Evolutionary conservation across 192 early-diverging fungal species (phyloP), one percentile per base, ranked within the genome.

Genomic region (Phlyctochytrium arcticum): DNA sequence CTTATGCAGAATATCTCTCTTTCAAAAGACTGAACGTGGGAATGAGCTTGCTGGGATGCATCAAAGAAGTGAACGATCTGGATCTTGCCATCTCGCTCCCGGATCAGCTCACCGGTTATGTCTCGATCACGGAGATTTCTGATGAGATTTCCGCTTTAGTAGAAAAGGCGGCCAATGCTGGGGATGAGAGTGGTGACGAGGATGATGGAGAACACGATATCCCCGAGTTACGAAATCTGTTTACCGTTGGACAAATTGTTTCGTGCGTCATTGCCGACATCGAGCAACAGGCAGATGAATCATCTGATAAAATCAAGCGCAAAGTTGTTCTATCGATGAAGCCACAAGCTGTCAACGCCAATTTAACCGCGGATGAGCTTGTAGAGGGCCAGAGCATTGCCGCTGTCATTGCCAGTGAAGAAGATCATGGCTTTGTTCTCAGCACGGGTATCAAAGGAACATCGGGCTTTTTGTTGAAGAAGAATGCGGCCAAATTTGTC

Each of bases 361-460:
- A 85, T 71, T 71, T 95, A 30, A 74, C 76, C 30, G 55, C 69
- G 0, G 71, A 76, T 1, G 92, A 92, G 54, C 56, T 96, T 39
- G 73, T 82, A 32, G 74, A 83, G 34, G 94, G 93, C 34, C 78
- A 88, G 76, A 77, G 86, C 78, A 34, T 96, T 56, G 67, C 86
- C 21, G 88, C 83, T 47, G 75, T 83, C 26, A 83, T 98, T 21
- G 72, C 85, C 56, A 91, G 89, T 65, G 80, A 90, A 3, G 94
- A 98, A 75, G 95, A 98, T 76, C 92, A 92, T 65, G 95, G 95
- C 26, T 96, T 93, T 59, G 80, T 96, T 37, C 65, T 98, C 19
- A 83, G 80, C 23, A 70, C 86, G 17, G 95, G 95, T 17, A 69
- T 97, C 36, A 74, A 75, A 15, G 76, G 75, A 10, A 48, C 90